Conservation (phyloP, 2,329 filamentous ascomycete species). For the Atkinsonella hypoxylon region DNA sequence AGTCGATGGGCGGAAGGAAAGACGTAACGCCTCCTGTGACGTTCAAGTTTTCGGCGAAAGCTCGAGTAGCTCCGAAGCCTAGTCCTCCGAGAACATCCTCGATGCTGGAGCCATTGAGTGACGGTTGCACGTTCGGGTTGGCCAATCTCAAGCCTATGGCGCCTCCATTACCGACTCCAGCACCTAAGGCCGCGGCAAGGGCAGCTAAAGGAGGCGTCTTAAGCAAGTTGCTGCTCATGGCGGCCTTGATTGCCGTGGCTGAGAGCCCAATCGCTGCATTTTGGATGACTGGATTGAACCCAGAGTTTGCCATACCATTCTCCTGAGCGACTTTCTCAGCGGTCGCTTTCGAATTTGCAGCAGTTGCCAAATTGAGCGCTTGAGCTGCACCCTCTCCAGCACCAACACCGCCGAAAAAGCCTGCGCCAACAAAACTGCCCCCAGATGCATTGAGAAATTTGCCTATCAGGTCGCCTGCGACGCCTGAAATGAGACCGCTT, state of each 20-base stretch:
- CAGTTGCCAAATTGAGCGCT: constrained; percentile 12
- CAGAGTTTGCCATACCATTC: constrained; percentile 17
- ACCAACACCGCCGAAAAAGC: constrained; percentile 16
- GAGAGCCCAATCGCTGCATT: constrained; percentile 18
- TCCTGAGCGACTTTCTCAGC: constrained; percentile 13
- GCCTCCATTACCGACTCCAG: constrained; percentile 13
- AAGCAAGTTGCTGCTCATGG: constrained; percentile 9
- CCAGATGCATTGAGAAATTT: constrained; percentile 5
- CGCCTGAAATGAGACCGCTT: constrained; percentile 2
- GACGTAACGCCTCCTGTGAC: constrained; percentile 1
- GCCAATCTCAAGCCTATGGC: constrained; percentile 14
- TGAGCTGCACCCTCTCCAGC: constrained; percentile 14
- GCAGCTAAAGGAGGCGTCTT: constrained; percentile 9
- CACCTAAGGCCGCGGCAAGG: constrained; percentile 12
- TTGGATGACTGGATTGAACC: constrained; percentile 18
- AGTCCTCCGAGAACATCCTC: constrained; percentile 14
- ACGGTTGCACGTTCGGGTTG: constrained; percentile 7
- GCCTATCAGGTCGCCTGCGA: background rate
- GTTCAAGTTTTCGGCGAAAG: constrained; percentile 16
- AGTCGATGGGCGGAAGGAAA: constrained; percentile 5
- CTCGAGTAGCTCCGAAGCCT: constrained; percentile 16
- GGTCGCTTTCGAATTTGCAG: constrained; percentile 6
- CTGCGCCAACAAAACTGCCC: constrained; percentile 6
- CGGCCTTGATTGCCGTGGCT: constrained; percentile 15
- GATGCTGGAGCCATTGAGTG: constrained; percentile 11